Percentiles rank a stretch among this genome's conserved stretches.
phyloP scores from a whole-genome alignment of 2,329 filamentous ascomycete genomes.

The Exserohilum turcica region DNA sequence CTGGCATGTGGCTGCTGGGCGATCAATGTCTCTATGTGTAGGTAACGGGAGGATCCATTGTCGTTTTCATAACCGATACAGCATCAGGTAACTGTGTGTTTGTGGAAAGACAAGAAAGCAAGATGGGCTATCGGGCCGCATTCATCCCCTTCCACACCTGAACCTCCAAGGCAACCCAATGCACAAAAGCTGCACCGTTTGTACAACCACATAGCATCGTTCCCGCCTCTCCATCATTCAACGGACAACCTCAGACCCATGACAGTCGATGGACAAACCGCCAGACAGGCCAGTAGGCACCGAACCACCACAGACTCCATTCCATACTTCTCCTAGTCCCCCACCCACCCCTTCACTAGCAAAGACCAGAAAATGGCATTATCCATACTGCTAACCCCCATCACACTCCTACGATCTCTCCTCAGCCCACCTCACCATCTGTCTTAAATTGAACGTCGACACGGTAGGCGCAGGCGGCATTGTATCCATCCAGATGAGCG shows the following conservation, averaged over 20 bases:
- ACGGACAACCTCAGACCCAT: too few relatives aligned
- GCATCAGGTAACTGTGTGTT: not conserved
- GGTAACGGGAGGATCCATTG: too few relatives aligned
- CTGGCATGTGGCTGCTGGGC: too few relatives aligned
- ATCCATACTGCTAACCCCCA: too few relatives aligned
- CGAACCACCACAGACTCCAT: not conserved
- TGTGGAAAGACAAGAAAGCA: not conserved
- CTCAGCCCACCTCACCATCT: not conserved
- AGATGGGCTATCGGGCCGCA: not conserved
- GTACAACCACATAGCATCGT: too few relatives aligned
- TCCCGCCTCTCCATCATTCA: too few relatives aligned
- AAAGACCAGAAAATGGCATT: too few relatives aligned
- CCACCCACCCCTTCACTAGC: not conserved
- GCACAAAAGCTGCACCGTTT: too few relatives aligned
- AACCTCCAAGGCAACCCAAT: not conserved
- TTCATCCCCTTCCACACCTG: not conserved
- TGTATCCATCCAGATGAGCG: slow-evolving; percentile 20
- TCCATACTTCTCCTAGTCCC: not conserved
- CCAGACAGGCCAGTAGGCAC: too few relatives aligned
- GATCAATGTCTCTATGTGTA: too few relatives aligned
- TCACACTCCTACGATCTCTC: not conserved
- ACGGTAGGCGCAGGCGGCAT: slow-evolving; percentile 9
- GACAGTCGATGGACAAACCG: too few relatives aligned
- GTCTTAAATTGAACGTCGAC: slow-evolving; percentile 14
- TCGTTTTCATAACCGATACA: too few relatives aligned